Base-by-base conservation (phyloP, 306 rosid genomes). In the Lathyrus sativus region DNA sequence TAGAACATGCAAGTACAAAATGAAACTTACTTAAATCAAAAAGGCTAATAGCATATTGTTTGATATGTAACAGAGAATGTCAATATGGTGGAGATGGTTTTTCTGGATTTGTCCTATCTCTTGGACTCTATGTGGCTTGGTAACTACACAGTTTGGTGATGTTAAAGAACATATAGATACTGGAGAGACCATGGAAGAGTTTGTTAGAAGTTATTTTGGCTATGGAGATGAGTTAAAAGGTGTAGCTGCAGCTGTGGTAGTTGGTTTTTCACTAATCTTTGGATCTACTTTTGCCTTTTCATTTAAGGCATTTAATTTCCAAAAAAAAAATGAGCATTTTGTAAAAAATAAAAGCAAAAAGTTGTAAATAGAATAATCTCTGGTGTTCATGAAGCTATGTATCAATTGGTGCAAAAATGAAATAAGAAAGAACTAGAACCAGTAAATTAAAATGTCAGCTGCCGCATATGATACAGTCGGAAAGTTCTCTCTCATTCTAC, bases 51-150 rank as follows among this genome's bases (percentile, higher is more conserved):
- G 39, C 39, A 35, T 35, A 35, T 35, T 73, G 24, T 24, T 15
- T 0, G 4, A 1, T 7, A 26, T 60, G 73, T 13, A 12, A 76
- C 98, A 92, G 96, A 87, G 95, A 46, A 86, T 87, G 75, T 96
- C 98, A 12, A 58, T 83, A 31, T 89, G 95, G 95, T 92, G 98
- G 92, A 84, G 88, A 81, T 92, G 98, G 98, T 92, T 83, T 81
- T 87, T 53, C 17, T 89, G 95, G 95, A 60, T 66, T 18, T 92
- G 95, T 72, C 91, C 98, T 2, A 81, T 92, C 26, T 72, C 95
- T 46, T 92, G 96, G 96, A 87, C 95, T 15, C 53, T 87, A 59
- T 67, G 88, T 76, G 96, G 95, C 60, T 66, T 89, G 79, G 70
- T 83, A 22, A 71, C 82, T 45, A 86, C 98, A 24, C 96, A 92